Percentiles rank a stretch among this genome's conserved stretches.
phyloP scores from a whole-genome alignment of 768 basidiomycete genomes.

The Tremella fuciformis region DNA sequence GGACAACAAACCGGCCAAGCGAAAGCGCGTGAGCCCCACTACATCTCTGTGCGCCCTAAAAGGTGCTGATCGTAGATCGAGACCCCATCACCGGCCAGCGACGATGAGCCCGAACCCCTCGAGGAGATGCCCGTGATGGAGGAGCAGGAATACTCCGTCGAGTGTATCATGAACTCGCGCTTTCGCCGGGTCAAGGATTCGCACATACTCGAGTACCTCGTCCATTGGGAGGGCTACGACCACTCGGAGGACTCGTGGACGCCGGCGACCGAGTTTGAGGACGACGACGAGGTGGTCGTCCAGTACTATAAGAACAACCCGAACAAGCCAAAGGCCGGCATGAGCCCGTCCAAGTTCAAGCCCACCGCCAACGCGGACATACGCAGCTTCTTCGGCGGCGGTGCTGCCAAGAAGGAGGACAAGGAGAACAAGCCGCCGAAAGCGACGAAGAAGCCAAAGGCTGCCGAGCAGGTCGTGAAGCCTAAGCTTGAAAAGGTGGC shows the following conservation, averaged over 20 bases:
- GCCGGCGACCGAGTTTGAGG: conserved; percentile 32
- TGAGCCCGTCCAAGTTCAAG: conserved; percentile 1
- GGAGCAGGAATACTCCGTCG: conserved; percentile 41
- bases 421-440: conserved; percentile 5
- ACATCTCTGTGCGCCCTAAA: neutral
- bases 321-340: conserved; percentile 17
- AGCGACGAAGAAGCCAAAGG: conserved; percentile 9
- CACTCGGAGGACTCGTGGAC: conserved; percentile 36
- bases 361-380: neutral
- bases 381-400: conserved; percentile 2
- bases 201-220: conserved; percentile 26
- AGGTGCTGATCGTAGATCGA: neutral
- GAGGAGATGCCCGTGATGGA: conserved; percentile 7
- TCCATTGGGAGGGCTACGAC: conserved; percentile 39
- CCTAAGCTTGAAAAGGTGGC: neutral
- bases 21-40: conserved; percentile 24
- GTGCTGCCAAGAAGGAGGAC: conserved; percentile 5
- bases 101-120: conserved; percentile 12
- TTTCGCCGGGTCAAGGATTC: conserved; percentile 15
- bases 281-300: conserved; percentile 38
- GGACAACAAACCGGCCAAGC: conserved; percentile 10
- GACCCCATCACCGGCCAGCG: conserved; percentile 10
- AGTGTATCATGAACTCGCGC: conserved; percentile 40
- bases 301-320: conserved; percentile 31
- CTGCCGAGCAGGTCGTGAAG: neutral